A percentile compares a stretch with the other conserved stretches of the same genome.
Conservation (phyloP, 75 land plant species). For the Larix kaempferi region DNA sequence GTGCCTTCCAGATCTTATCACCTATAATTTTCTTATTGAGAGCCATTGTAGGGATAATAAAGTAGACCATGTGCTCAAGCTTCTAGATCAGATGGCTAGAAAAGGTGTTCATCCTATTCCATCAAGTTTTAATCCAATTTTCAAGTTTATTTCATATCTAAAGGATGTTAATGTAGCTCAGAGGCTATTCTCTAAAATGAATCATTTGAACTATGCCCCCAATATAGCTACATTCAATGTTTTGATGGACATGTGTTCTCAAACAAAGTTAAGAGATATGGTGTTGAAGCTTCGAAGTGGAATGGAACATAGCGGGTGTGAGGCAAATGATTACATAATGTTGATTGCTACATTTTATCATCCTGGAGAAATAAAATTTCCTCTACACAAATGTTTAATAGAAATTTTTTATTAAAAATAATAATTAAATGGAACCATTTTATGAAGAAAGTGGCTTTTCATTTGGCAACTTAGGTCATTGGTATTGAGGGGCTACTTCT, state of each 20-base stretch:
- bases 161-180: slow-evolving; percentile 57
- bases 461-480: too few species aligned
- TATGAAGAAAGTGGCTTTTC: too few species aligned
- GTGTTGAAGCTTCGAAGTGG: slow-evolving; percentile 65
- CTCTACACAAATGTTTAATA: too few species aligned
- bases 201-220: slow-evolving; percentile 43
- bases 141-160: slow-evolving; percentile 29
- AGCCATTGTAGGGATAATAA: slow-evolving; percentile 49
- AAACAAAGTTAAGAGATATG: slow-evolving; percentile 54
- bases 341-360: slow-evolving; percentile 52
- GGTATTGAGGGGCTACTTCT: too few species aligned
- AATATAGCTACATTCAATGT: slow-evolving; percentile 77
- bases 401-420: too few species aligned
- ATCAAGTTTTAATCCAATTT: slow-evolving; percentile 52
- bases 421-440: too few species aligned
- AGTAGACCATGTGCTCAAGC: slow-evolving; percentile 54
- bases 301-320: slow-evolving; percentile 63
- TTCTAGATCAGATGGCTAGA: slow-evolving; percentile 53
- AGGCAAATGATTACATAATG: slow-evolving; percentile 76
- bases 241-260: slow-evolving; percentile 72
- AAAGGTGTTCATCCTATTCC: slow-evolving; percentile 59
- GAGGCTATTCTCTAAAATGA: slow-evolving; percentile 51
- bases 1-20: slow-evolving; percentile 59
- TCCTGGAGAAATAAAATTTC: too few species aligned
- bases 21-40: slow-evolving; percentile 78